phyloP scores from a whole-genome alignment of 805 yeast genomes.

The Metschnikowia proteae region DNA sequence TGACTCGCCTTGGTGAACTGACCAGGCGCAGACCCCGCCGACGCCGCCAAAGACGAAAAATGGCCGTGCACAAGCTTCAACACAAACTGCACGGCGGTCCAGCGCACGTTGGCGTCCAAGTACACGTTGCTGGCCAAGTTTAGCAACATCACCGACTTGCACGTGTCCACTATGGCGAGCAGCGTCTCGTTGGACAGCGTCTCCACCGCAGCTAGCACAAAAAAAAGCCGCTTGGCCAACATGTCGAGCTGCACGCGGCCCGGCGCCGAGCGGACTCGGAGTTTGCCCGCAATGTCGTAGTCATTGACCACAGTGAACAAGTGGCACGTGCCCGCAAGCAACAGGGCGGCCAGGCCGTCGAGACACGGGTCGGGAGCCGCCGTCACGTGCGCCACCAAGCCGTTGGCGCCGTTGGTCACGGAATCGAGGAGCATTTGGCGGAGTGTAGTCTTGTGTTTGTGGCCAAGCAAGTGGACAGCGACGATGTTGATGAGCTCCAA shows the following conservation, averaged over 20 bases:
- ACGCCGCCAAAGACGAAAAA: conserved; percentile 4
- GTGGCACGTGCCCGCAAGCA: conserved; percentile 22
- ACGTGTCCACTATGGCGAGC: conserved; percentile 15
- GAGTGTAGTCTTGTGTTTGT: conserved; percentile 23
- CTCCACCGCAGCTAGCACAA: conserved; percentile 17
- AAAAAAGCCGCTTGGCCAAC: conserved; percentile 31
- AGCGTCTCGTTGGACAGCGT: not conserved
- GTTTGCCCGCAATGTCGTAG: conserved; percentile 29
- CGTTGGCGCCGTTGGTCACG: conserved; percentile 15
- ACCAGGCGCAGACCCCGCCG: not conserved
- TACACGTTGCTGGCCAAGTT: conserved; percentile 29
- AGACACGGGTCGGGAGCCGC: not conserved
- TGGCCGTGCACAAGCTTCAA: conserved; percentile 26
- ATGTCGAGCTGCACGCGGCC: conserved; percentile 29
- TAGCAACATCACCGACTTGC: conserved; percentile 30
- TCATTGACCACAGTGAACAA: conserved; percentile 36
- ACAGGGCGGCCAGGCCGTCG: not conserved
- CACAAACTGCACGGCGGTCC: conserved; percentile 26
- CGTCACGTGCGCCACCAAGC: conserved; percentile 2
- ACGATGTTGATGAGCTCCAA: conserved; percentile 31
- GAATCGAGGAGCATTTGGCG: conserved; percentile 17
- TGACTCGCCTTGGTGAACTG: conserved; percentile 14
- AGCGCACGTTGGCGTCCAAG: conserved; percentile 22
- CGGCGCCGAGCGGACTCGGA: conserved; percentile 22
- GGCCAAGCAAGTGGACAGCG: conserved; percentile 27